A percentile compares a stretch with the other conserved stretches of the same genome.
Conservation (phyloP, 768 basidiomycete genomes). For the Galerina sulciceps region DNA sequence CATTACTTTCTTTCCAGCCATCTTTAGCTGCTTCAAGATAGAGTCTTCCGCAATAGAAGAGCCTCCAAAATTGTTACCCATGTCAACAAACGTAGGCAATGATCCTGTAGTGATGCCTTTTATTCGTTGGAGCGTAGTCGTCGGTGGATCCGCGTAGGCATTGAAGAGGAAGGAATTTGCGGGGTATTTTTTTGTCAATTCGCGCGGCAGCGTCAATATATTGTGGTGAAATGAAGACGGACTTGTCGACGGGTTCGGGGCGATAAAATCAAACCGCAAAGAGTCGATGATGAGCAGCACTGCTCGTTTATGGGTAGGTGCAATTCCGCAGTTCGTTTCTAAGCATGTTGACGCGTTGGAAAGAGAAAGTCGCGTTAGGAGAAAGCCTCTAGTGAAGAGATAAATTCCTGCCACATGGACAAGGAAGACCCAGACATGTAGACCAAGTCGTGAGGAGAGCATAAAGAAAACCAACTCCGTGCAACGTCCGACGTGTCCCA, state of each 20-base stretch:
- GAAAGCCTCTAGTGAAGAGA: slow-evolving; percentile 91
- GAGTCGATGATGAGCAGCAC: slow-evolving; percentile 91
- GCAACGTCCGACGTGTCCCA: too few relatives aligned
- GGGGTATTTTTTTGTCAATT: slow-evolving; percentile 69
- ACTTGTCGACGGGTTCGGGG: slow-evolving; percentile 67
- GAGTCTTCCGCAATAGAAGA: slow-evolving; percentile 90
- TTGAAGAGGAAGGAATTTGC: slow-evolving; percentile 85
- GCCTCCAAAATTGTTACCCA: slow-evolving; percentile 91
- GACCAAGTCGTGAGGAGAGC: slow-evolving; percentile 11
- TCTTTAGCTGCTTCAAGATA: slow-evolving; percentile 70
- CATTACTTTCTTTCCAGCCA: slow-evolving; percentile 62
- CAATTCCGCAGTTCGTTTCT: slow-evolving; percentile 46
- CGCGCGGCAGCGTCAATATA: slow-evolving; percentile 76
- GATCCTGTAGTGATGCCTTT: slow-evolving; percentile 96
- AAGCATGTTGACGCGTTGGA: slow-evolving; percentile 53
- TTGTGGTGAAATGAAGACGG: slow-evolving; percentile 78
- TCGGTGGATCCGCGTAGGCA: slow-evolving; percentile 92
- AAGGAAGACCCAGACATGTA: slow-evolving; percentile 61
- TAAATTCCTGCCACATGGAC: slow-evolving; percentile 82
- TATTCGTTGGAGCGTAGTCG: slow-evolving; percentile 91
- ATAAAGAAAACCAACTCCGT: background rate
- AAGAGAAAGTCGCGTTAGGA: slow-evolving; percentile 78
- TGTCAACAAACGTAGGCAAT: slow-evolving; percentile 92
- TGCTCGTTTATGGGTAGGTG: slow-evolving; percentile 76
- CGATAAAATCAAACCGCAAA: slow-evolving; percentile 91